Evolutionary conservation across 2,329 filamentous ascomycete genomes (phyloP).

Genomic region (Tothia fuscella): DNA sequence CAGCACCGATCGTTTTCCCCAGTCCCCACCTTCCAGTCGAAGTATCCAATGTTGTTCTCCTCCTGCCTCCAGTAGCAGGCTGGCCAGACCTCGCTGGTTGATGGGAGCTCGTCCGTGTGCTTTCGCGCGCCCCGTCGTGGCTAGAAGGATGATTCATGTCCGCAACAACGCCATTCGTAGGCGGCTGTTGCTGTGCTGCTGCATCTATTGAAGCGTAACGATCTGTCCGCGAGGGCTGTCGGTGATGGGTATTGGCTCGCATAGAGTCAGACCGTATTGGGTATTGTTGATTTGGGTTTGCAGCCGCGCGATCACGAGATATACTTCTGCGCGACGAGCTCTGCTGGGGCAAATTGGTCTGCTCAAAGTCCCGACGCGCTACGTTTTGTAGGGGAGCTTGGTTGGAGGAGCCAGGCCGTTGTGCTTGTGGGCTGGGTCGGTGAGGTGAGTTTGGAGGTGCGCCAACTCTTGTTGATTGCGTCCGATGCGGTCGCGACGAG

Average conservation of each 20-base stretch:
- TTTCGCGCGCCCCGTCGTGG: not conserved
- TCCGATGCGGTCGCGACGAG: slow-evolving; percentile 30
- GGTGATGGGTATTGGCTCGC: slow-evolving; percentile 26
- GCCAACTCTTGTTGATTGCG: slow-evolving; percentile 30
- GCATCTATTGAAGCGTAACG: slow-evolving; percentile 34
- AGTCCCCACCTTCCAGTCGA: slow-evolving; percentile 84
- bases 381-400: slow-evolving; percentile 39
- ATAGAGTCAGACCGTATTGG: slow-evolving; percentile 44
- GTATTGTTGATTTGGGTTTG: too few relatives aligned
- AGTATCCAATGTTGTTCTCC: slow-evolving; percentile 75
- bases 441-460: slow-evolving; percentile 25
- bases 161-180: slow-evolving; percentile 25
- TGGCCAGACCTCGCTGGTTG: slow-evolving; percentile 1
- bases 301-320: slow-evolving; percentile 55
- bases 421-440: slow-evolving; percentile 14
- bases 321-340: slow-evolving; percentile 47
- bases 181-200: slow-evolving; percentile 22
- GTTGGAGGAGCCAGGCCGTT: slow-evolving; percentile 25
- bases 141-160: slow-evolving; percentile 13
- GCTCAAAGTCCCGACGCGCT: slow-evolving; percentile 61
- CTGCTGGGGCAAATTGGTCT: slow-evolving; percentile 48
- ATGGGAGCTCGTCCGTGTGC: too few relatives aligned
- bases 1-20: slow-evolving; percentile 92
- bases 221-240: slow-evolving; percentile 20
- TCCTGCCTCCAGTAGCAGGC: slow-evolving; percentile 18